Evolutionary conservation across 2,329 filamentous ascomycete species (phyloP).

Genomic region (Ilyonectria destructans): DNA sequence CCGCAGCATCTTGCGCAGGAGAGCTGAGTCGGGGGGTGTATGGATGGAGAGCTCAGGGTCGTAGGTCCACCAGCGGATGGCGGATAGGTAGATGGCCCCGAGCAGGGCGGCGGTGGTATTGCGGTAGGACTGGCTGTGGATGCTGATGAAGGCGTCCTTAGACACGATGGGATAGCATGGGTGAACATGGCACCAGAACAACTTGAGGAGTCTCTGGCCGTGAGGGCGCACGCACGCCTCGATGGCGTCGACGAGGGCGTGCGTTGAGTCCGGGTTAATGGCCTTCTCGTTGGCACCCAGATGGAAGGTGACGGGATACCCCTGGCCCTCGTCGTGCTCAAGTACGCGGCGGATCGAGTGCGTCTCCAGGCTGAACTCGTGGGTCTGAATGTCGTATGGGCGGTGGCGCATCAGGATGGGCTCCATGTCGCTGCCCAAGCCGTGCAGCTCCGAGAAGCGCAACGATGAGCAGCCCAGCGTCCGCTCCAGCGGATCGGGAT

Average conservation of each 20-base stretch:
- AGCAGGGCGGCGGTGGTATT: constrained; percentile 69
- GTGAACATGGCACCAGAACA: constrained; percentile 74
- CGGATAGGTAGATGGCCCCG: constrained; percentile 70
- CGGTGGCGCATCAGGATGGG: constrained; percentile 57
- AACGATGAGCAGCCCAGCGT: constrained; percentile 47
- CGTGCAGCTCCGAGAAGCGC: constrained; percentile 53
- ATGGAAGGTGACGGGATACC: constrained; percentile 54
- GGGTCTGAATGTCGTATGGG: constrained; percentile 66
- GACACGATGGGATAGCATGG: constrained; percentile 69
- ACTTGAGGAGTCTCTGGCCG: constrained; percentile 72
- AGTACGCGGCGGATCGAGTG: constrained; percentile 73
- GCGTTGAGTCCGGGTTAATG: constrained; percentile 43
- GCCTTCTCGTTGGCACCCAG: constrained; percentile 52
- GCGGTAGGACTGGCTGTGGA: constrained; percentile 66
- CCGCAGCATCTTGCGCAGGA: constrained; percentile 45
- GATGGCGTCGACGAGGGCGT: constrained; percentile 60
- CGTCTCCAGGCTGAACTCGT: constrained; percentile 67
- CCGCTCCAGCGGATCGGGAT: constrained; percentile 33
- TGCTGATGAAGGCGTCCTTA: constrained; percentile 69
- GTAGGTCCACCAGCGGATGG: constrained; percentile 70
- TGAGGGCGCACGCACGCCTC: constrained; percentile 73
- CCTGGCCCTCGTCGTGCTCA: constrained; percentile 61
- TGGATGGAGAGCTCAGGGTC: constrained; percentile 52
- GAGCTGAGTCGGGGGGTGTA: constrained; percentile 48
- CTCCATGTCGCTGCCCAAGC: constrained; percentile 55